These are phyloP conservation scores for Fennellomyces sp. DNA, from an alignment of 371 early-diverging fungal species.

Conservation along the genomic window DNA sequence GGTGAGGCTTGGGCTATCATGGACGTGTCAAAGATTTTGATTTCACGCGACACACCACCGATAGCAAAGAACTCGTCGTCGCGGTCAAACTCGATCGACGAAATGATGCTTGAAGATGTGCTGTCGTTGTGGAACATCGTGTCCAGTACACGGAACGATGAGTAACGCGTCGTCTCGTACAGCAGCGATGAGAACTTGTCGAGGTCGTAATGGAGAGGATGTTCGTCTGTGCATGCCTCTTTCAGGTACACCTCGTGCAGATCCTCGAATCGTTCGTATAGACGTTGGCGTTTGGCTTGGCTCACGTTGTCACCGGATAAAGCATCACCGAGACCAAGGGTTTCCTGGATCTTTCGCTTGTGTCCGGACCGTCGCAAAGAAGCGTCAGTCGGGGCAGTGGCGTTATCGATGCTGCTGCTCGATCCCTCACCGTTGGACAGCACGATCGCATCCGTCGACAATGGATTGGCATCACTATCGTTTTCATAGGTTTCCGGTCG, in stretches of 20 bases:
- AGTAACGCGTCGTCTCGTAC: constrained; percentile 67
- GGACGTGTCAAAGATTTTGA: constrained; percentile 86
- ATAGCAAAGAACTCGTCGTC: constrained; percentile 92
- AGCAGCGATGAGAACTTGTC: constrained; percentile 67
- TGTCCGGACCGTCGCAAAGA: not conserved
- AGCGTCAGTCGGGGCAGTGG: not conserved
- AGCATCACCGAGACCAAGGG: not conserved
- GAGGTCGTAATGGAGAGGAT: not conserved
- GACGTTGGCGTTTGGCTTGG: constrained; percentile 37
- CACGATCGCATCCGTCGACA: not conserved
- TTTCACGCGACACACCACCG: constrained; percentile 90
- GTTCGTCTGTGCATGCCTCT: not conserved
- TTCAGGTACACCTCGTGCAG: constrained; percentile 70
- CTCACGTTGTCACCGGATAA: not conserved
- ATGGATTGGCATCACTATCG: too few relatives aligned
- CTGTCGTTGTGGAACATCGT: constrained; percentile 80
- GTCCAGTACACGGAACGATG: constrained; percentile 69
- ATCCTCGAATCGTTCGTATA: constrained; percentile 73
- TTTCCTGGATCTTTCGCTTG: constrained; percentile 3
- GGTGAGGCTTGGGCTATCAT: constrained; percentile 42
- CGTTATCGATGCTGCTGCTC: not conserved
- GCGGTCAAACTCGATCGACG: constrained; percentile 90
- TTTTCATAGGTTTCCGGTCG: not conserved
- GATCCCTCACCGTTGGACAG: not conserved
- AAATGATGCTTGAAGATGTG: constrained; percentile 76